Evolutionary conservation across 164 flowering plant species (phyloP), one percentile per base, ranked within the genome.

Genomic region (Annona squamosa): DNA sequence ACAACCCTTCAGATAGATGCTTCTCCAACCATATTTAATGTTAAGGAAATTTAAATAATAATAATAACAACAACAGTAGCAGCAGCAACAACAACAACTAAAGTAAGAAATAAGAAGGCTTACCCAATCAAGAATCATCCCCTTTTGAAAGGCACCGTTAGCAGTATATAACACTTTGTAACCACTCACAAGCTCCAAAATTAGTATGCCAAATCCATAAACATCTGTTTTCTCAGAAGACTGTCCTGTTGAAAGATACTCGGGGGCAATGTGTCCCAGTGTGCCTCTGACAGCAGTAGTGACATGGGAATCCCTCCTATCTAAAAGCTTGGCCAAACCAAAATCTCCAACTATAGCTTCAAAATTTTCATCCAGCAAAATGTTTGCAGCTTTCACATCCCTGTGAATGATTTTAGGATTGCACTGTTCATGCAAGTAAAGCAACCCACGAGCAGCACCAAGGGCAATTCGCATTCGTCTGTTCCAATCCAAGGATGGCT

Each of bases 151-250:
- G 72, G 80, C 96, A 77, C 91, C 91, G 78, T 88, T 88, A 9
- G 92, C 89, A 61, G 92, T 88, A 80, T 89, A 87, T 65, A 91
- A 68, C 4, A 94, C 87, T 82, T 88, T 95, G 68, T 87, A 95
- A 63, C 98, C 99, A 4, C 97, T 91, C 74, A 93, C 74, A 73
- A 96, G 95, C 73, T 96, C 99, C 85, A 96, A 84, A 66, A 96
- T 91, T 12, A 96, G 85, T 52, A 96, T 86, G 6, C 99, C 99
- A 74, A 87, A 96, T 73, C 98, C 99, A 83, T 90, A 96, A 16
- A 96, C 97, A 83, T 95, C 99, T 12, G 97, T 93, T 79, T 96
- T 96, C 76, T 93, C 99, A 4, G 99, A 96, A 41, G 99, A 96
- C 76, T 93, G 98, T 16, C 99, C 99, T 3, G 99, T 96, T 6